Evolutionary conservation across 805 yeast species (phyloP), one percentile per base, ranked within the genome.

Genomic region (Metschnikowia peoriensis): DNA sequence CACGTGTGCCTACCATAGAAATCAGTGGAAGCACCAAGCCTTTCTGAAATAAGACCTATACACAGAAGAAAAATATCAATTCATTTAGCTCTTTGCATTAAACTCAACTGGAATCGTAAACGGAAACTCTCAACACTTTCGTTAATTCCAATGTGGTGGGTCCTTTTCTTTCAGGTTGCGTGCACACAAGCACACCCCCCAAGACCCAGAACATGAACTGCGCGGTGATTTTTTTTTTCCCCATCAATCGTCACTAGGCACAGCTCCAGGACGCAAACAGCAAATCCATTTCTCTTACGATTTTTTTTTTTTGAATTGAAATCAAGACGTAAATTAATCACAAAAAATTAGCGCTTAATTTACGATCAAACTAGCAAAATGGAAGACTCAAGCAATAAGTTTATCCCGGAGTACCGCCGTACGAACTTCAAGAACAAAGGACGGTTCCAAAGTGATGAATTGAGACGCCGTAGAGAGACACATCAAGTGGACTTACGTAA

Each of bases 361-460:
- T 22, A 22, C 22, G 22, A 22, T 9, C 35, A 42, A n/a, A 28
- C 44, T 6, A 10, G 40, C 12, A 28, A 46, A 44, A 89, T 88
- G 96, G 92, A 87, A 64, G 91, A 86, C 59, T 76, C 91, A 40
- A 81, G 93, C 41, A 79, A 79, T 62, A 87, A 92, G 74, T 93
- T 89, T 72, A 89, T 94, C 55, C 99, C 99, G 44, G 98, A 94
- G 72, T 93, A 93, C 72, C 91, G 99, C 73, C 89, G 97, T 72
- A 91, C 97, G 41, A 89, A 87, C 67, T 94, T 89, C 79, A 94
- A 94, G 71, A 93, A 94, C 77, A 89, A 92, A 70, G 90, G 94
- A 58, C 84, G 96, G 67, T 94, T 94, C 68, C 88, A 88, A 65
- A 89, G 90, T 53, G 99, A 94, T 69, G 99, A 94, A 78, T 83